A percentile compares a stretch with the other conserved stretches of the same genome.
phyloP scores from a whole-genome alignment of 2,329 filamentous ascomycete species.

The Paecilomyces fulvus region DNA sequence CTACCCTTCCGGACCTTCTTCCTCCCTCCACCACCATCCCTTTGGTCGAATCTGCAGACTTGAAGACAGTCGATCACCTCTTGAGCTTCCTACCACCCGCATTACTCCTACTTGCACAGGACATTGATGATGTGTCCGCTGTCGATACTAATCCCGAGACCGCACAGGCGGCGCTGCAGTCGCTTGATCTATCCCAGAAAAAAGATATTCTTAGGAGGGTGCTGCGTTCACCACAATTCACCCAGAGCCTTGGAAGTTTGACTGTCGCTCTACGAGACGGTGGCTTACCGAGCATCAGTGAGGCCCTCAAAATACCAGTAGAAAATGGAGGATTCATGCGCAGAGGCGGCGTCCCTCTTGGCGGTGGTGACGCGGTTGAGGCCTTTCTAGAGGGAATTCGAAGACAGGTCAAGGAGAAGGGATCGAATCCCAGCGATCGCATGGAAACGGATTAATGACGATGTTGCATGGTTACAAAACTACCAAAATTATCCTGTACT shows the following conservation, averaged over 20 bases:
- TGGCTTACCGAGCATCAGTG: slow-evolving; percentile 79
- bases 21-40: slow-evolving; percentile 69
- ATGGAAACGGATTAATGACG: slow-evolving; percentile 37
- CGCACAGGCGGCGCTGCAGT: slow-evolving; percentile 63
- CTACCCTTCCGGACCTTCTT: slow-evolving; percentile 78
- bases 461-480: not conserved
- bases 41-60: slow-evolving; percentile 60
- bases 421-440: slow-evolving; percentile 22
- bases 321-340: slow-evolving; percentile 75
- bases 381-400: slow-evolving; percentile 86
- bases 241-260: slow-evolving; percentile 74
- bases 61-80: slow-evolving; percentile 60
- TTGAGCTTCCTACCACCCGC: slow-evolving; percentile 70
- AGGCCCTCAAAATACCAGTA: slow-evolving; percentile 72
- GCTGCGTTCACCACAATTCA: slow-evolving; percentile 80
- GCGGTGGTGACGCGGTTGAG: slow-evolving; percentile 80
- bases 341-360: slow-evolving; percentile 72
- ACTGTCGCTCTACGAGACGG: slow-evolving; percentile 85
- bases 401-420: slow-evolving; percentile 58
- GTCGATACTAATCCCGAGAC: slow-evolving; percentile 61
- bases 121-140: slow-evolving; percentile 51
- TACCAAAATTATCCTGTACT: not conserved
- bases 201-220: slow-evolving; percentile 72
- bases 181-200: slow-evolving; percentile 68
- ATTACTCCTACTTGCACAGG: slow-evolving; percentile 67